Evolutionary conservation across 208 protist species (phyloP).

Genomic region (Trypanosoma caninum): DNA sequence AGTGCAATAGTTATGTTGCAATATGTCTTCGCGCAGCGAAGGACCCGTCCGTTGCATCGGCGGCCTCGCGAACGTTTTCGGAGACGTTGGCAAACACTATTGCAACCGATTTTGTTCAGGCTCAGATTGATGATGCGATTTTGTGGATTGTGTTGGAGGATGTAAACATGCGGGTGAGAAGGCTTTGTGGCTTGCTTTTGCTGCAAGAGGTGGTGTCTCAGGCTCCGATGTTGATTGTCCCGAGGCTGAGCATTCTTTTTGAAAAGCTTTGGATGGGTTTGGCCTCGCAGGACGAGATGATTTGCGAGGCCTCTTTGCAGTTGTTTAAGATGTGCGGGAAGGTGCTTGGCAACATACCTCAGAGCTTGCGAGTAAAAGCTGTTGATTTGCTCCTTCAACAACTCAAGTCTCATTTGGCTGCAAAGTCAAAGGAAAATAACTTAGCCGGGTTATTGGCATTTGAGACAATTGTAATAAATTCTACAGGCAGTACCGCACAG

Average conservation of each 20-base stretch:
- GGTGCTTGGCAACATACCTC: slow-evolving; percentile 56
- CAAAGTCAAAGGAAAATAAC: slow-evolving; percentile 51
- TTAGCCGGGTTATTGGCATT: slow-evolving; percentile 81
- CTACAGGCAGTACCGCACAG: slow-evolving; percentile 31
- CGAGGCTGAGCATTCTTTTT: slow-evolving; percentile 58
- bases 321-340: slow-evolving; percentile 75
- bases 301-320: slow-evolving; percentile 45
- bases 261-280: slow-evolving; percentile 71
- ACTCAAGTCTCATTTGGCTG: slow-evolving; percentile 53
- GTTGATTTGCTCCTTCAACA: slow-evolving; percentile 57
- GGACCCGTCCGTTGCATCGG: slow-evolving; percentile 39
- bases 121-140: slow-evolving; percentile 60
- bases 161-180: slow-evolving; percentile 27
- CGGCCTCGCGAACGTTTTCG: slow-evolving; percentile 59
- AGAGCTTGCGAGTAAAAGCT: slow-evolving; percentile 35
- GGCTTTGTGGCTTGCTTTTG: slow-evolving; percentile 70
- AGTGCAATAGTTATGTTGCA: slow-evolving; percentile 80
- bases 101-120: slow-evolving; percentile 67
- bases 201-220: slow-evolving; percentile 62
- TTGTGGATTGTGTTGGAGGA: slow-evolving; percentile 44
- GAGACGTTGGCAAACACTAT: slow-evolving; percentile 57
- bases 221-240: slow-evolving; percentile 65
- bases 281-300: slow-evolving; percentile 37
- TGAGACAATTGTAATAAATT: slow-evolving; percentile 81
- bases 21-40: slow-evolving; percentile 64